phyloP scores from a whole-genome alignment of 371 early-diverging fungal species.

The Syncephalastrum contaminatum region DNA sequence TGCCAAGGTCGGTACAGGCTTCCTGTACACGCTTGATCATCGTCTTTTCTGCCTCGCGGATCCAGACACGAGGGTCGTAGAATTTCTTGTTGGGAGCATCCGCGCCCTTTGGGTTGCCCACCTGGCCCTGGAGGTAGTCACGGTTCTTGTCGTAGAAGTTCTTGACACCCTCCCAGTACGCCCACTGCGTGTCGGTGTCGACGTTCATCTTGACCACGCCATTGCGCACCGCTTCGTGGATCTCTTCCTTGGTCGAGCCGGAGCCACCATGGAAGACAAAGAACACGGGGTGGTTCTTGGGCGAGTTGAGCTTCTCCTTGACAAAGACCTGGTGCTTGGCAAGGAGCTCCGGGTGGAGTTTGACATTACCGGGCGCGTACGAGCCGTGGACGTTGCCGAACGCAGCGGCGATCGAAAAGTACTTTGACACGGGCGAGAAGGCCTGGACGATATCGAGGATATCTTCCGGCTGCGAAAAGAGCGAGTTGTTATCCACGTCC shows the following conservation, averaged over 20 bases:
- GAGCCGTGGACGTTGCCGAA: conserved; percentile 91
- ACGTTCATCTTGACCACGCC: conserved; percentile 96
- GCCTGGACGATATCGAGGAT: conserved; percentile 87
- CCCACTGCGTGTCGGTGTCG: conserved; percentile 80
- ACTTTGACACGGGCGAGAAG: conserved; percentile 69
- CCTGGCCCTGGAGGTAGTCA: conserved; percentile 82
- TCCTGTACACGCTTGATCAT: conserved; percentile 77
- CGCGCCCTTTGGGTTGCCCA: conserved; percentile 88
- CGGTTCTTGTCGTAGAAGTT: conserved; percentile 70
- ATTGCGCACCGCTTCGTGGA: conserved; percentile 74
- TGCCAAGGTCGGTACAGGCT: conserved; percentile 80
- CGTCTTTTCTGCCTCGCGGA: conserved; percentile 84
- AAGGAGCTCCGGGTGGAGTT: conserved; percentile 83
- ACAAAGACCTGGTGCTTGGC: conserved; percentile 85
- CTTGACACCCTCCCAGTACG: conserved; percentile 74
- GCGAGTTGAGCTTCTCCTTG: conserved; percentile 56
- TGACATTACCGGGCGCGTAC: conserved; percentile 91
- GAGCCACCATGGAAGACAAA: conserved; percentile 96
- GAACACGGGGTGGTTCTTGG: conserved; percentile 75
- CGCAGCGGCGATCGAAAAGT: conserved; percentile 91
- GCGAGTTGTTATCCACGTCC: conserved; percentile 77
- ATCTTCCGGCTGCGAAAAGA: conserved; percentile 92
- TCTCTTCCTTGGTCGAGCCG: conserved; percentile 81
- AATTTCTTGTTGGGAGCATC: conserved; percentile 93
- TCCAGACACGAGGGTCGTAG: conserved; percentile 89